Evolutionary conservation across 169 alveolate genomes (phyloP), one percentile per base, ranked within the genome.

Genomic region (Plasmodium falciparum): DNA sequence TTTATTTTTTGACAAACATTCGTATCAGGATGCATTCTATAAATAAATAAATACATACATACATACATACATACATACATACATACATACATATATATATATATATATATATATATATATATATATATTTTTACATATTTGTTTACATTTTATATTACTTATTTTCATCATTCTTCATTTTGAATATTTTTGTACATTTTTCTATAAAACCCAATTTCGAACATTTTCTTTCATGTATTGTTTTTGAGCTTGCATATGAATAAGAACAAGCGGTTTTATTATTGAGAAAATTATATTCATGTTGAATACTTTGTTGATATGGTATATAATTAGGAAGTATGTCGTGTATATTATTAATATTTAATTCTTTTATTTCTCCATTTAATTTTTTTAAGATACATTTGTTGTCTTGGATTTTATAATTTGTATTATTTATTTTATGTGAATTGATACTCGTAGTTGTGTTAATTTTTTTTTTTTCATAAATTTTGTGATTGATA

Each of bases 281-380:
- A 26, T 50, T 61, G 50, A 69, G 56, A 13, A 29, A 20, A 26
- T 67, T 13, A 4, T 47, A 52, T 2, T 15, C 62, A 61, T 15
- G 2, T 52, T 22, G 13, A 33, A 15, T 11, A 17, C 6, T 62
- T n/a, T 29, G 56, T 58, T 56, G 72, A 83, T 83, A 83, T 39
- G 94, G 85, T 29, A 91, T 86, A 66, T 69, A 88, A 33, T 74
- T 73, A 39, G 45, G 66, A 24, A 74, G 39, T 39, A 43, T 66
- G 7, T 24, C 73, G 3, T 11, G n/a, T 54, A 47, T 69, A 26
- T 75, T 76, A 11, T 61, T 33, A 12, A 49, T n/a, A 33, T 80
- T 49, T 20, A 62, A 33, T 74, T 78, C 74, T 71, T 73, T 62
- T 13, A 43, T 33, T 45, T 67, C 85, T 9, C 88, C 89, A 33